These are phyloP conservation scores for Ceratocystis albifundus DNA, from an alignment of 2,329 filamentous ascomycete genomes.

Conservation along the genomic window DNA sequence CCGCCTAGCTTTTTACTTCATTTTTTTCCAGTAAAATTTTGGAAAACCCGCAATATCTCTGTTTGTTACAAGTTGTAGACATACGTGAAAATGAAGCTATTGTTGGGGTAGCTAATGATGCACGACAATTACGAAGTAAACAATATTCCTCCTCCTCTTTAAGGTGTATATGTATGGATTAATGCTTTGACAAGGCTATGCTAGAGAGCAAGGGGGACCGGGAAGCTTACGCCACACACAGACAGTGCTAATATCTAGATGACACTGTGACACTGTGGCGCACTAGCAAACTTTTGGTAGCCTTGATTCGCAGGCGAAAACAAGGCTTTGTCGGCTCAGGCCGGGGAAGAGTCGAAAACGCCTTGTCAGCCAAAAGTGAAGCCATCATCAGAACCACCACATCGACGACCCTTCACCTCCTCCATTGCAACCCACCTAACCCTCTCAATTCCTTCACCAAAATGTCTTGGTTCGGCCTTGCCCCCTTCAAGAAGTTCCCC, in stretches of 20 bases:
- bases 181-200: too few relatives aligned
- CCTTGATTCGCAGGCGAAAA: constrained; percentile 21
- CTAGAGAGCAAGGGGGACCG: neutral
- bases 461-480: constrained; percentile 62
- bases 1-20: too few relatives aligned
- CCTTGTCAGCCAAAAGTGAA: constrained; percentile 25
- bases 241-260: neutral
- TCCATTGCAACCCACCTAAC: constrained; percentile 29
- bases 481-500: constrained; percentile 66
- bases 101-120: too few relatives aligned
- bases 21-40: too few relatives aligned
- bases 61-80: too few relatives aligned
- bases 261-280: neutral
- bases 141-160: too few relatives aligned
- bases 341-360: constrained; percentile 21
- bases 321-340: constrained; percentile 20
- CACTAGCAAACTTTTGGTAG: constrained; percentile 2
- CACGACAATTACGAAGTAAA: too few relatives aligned
- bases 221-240: neutral
- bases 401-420: constrained; percentile 26
- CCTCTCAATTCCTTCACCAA: constrained; percentile 37
- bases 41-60: too few relatives aligned
- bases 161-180: too few relatives aligned
- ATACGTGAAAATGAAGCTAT: too few relatives aligned
- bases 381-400: constrained; percentile 31